Evolutionary conservation across 768 basidiomycete species (phyloP), one percentile per base, ranked within the genome.

Genomic region (Sarcodon sp.): DNA sequence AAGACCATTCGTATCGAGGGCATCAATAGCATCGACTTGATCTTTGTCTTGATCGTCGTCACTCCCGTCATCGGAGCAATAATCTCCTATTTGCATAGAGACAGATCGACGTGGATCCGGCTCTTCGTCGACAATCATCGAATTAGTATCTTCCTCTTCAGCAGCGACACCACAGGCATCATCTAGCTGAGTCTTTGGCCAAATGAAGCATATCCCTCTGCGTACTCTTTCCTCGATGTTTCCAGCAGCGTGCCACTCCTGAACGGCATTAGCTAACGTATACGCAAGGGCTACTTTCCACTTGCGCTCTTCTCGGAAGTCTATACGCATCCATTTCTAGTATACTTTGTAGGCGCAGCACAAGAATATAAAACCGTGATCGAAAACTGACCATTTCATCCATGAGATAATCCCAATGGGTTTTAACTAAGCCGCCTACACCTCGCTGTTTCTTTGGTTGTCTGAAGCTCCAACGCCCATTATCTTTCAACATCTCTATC

Each of bases 271-370:
- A 0, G 89, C 85, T 31, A 99, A 63, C 50, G 82, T 82, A 59
- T 82, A 84, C 0, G 96, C 94, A 27, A 88, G 60, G 2, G 83
- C 81, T 38, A 85, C 66, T 62, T 98, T 98, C 92, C 92, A 98
- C 56, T 75, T 79, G 36, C 87, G 73, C 59, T 99, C 96, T 63
- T 98, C 93, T 15, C 87, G 80, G 55, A 96, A 97, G 61, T 99
- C 96, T 35, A 77, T 77, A 27, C 89, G 85, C 78, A 99, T 84
- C 96, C 96, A 99, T 77, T 85, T 89, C 93, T 92, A 54, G 45
- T 35, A 16, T 2, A 27, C 21, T 27, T 27, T 27, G 21, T 27
- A 27, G 21, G 21, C 21, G 21, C 21, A 27, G 21, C 21, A 27
- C 21, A 27, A 27, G 21, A 27, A 27, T 27, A 27, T 27, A 27